Conservation (phyloP, 352 stramenopile species). For the Phytophthora hibernalis region DNA sequence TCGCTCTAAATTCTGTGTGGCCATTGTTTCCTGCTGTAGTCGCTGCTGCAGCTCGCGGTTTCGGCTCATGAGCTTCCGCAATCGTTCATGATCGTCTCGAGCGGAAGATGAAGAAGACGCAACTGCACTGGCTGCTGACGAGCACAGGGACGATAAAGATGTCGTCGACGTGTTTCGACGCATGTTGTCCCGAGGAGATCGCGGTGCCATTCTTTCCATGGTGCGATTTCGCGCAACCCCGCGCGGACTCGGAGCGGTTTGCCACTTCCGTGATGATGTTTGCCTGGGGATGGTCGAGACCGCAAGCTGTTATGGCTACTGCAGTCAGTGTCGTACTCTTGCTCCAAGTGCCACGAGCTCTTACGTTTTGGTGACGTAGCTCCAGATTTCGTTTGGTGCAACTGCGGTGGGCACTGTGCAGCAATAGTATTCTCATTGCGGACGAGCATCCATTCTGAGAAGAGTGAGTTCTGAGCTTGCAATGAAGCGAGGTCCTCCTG, state of each 20-base stretch:
- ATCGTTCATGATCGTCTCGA: conserved; percentile 64
- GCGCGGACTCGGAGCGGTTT: conserved; percentile 14
- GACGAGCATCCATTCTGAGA: conserved; percentile 86
- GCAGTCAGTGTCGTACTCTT: conserved; percentile 24
- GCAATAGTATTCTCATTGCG: conserved; percentile 63
- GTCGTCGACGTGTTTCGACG: conserved; percentile 44
- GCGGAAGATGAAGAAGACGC: conserved; percentile 33
- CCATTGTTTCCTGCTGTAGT: conserved; percentile 75
- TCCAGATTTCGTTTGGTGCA: conserved; percentile 12
- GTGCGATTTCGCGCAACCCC: conserved; percentile 17
- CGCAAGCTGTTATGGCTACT: conserved; percentile 15
- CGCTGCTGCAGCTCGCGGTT: conserved; percentile 83
- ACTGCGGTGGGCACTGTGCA: conserved; percentile 21
- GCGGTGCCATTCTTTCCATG: conserved; percentile 2
- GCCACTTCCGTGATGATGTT: conserved; percentile 21
- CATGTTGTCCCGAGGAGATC: conserved; percentile 12
- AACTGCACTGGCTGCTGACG: conserved; percentile 26
- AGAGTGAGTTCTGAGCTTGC: conserved; percentile 68
- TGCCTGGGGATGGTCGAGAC: conserved; percentile 23
- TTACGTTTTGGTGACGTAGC: conserved; percentile 10
- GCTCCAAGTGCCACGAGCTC: conserved; percentile 20
- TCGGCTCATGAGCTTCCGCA: conserved; percentile 76
- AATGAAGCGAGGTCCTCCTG: conserved; percentile 66
- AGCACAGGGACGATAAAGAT: conserved; percentile 40
- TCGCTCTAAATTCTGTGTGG: conserved; percentile 72